These are phyloP conservation scores for Suhomyces terraborum DNA, from an alignment of 1,139 yeast species.

Conservation along the genomic window DNA sequence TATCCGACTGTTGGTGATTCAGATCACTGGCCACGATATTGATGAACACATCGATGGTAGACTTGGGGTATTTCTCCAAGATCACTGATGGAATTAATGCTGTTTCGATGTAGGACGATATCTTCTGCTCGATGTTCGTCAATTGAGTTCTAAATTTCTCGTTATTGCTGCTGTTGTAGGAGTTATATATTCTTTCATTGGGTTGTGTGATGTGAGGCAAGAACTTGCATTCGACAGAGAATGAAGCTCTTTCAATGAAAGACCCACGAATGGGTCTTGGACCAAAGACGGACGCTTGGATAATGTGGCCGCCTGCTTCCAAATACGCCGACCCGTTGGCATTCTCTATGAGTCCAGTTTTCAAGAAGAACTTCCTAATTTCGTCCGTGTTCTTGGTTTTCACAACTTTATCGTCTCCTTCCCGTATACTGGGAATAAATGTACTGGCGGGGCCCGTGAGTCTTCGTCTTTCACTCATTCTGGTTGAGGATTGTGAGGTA, in stretches of 20 bases:
- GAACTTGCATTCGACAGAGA: conserved; percentile 68
- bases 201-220: conserved; percentile 53
- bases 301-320: conserved; percentile 63
- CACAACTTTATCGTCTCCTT: conserved; percentile 5
- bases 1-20: conserved; percentile 17
- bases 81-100: conserved; percentile 63
- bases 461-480: conserved; percentile 64
- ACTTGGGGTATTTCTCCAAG: conserved; percentile 80
- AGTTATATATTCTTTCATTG: conserved; percentile 29
- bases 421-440: conserved; percentile 43
- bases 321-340: conserved; percentile 84
- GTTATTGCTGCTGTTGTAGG: conserved; percentile 23
- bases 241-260: conserved; percentile 66
- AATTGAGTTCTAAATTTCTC: conserved; percentile 41
- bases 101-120: conserved; percentile 58
- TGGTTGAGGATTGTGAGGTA: background rate
- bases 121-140: conserved; percentile 51
- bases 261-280: conserved; percentile 86
- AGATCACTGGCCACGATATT: conserved; percentile 54
- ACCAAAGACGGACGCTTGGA: conserved; percentile 79
- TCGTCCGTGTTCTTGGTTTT: conserved; percentile 20
- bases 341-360: conserved; percentile 65
- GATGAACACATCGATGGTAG: conserved; percentile 80
- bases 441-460: conserved; percentile 67
- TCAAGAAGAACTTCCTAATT: conserved; percentile 47